Evolutionary conservation across 2,329 filamentous ascomycete species (phyloP), one percentile per base, ranked within the genome.

Genomic region (Fusarium proliferatum): DNA sequence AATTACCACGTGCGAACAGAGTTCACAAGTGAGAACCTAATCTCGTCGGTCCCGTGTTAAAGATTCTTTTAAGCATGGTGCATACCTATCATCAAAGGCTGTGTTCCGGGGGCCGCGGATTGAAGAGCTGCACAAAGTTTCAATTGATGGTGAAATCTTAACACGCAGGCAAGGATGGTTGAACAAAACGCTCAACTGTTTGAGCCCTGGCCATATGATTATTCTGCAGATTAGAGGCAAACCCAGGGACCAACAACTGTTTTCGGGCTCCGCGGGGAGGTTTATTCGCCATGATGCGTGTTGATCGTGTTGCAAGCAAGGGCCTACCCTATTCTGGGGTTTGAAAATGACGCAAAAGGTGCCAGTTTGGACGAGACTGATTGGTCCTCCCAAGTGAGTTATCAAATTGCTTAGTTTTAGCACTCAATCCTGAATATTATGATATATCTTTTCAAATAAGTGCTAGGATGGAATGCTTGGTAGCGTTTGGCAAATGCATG

Each of bases 1-100:
- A 11, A 26, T 6, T 2, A 26, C 49, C n/a, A 36, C 17, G 33
- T 36, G 33, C 33, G 6, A 8, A 3, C 2, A 52, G 12, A 36
- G 12, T 26, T 15, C 9, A 3, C 6, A 19, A 1, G 17, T 36
- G 9, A 26, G 33, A 52, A 21, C 33, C 2, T 52, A 21, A 36
- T 36, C 11, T 52, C 9, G 9, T 15, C 30, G 10, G 30, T 30
- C n/a, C 33, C 9, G 9, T 4, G 5, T 19, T 21, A 16, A 5
- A 19, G 10, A 23, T 26, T 19, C n/a, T 36, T 8, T 15, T 3
- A 10, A 21, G 12, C 6, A 48, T 28, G 4, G 12, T 21, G 23
- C 5, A 11, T 28, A 21, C 0, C 0, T 3, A 3, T 4, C 3
- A 21, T 1, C 3, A 3, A 17, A 34, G 3, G 11, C n/a, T 10